A percentile compares a stretch with the other conserved stretches of the same genome.
Evolutionary conservation across 2,329 filamentous ascomycete genomes (phyloP).

Genomic region (Apiospora rasikravindrae): DNA sequence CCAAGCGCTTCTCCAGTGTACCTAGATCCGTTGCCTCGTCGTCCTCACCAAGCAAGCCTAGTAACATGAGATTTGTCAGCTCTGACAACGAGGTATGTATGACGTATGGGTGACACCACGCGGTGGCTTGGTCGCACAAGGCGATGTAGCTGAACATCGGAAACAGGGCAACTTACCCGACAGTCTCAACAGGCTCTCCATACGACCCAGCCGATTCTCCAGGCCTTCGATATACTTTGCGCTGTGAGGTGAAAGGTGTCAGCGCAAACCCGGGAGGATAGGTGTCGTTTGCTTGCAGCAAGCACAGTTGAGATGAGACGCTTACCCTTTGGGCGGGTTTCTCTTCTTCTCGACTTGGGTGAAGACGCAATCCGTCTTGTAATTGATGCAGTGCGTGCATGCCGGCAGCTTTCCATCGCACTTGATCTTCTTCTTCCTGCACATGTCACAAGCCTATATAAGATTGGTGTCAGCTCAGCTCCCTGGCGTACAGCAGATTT

Average conservation of each 20-base stretch:
- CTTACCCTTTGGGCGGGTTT: constrained; percentile 92
- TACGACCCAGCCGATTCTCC: constrained; percentile 91
- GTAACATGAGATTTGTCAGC: constrained; percentile 33
- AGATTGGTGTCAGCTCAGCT: constrained; percentile 29
- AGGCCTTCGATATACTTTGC: constrained; percentile 98
- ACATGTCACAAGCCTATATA: constrained; percentile 90
- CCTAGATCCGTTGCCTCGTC: constrained; percentile 88
- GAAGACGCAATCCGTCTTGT: constrained; percentile 97
- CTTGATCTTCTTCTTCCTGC: constrained; percentile 95
- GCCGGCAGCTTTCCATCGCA: constrained; percentile 95
- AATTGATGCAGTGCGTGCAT: constrained; percentile 95
- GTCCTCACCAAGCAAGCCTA: constrained; percentile 81
- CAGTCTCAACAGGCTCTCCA: constrained; percentile 89
- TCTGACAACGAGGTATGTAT: not conserved
- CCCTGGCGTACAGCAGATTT: not conserved
- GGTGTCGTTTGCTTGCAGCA: not conserved
- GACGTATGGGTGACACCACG: not conserved
- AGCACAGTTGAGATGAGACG: constrained; percentile 18
- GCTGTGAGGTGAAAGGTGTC: constrained; percentile 48
- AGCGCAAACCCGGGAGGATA: not conserved
- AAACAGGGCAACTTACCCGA: constrained; percentile 60
- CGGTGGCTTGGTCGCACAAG: constrained; percentile 5
- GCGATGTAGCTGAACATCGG: not conserved
- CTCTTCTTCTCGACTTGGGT: constrained; percentile 99
- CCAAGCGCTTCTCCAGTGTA: constrained; percentile 79